A percentile compares a stretch with the other conserved stretches of the same genome.
phyloP scores from a whole-genome alignment of 2,329 filamentous ascomycete species.

The Xylariaceae sp. region DNA sequence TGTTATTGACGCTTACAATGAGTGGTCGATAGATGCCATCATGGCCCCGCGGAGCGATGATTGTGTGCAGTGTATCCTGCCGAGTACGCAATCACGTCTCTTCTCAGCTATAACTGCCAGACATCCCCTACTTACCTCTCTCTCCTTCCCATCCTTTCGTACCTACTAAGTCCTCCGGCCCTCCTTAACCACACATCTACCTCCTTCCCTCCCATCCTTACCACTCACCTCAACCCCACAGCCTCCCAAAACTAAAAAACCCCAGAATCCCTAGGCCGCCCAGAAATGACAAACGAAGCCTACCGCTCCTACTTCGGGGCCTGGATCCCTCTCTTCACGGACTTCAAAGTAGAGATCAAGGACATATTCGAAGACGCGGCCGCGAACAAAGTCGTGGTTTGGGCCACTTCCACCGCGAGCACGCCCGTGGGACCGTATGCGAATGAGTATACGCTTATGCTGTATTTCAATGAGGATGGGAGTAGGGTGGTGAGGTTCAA shows the following conservation, averaged over 20 bases:
- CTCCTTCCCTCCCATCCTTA: neutral
- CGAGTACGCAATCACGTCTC: constrained; percentile 5
- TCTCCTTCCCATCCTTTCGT: neutral
- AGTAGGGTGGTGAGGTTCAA: constrained; percentile 15
- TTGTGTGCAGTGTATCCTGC: constrained; percentile 9
- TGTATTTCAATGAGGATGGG: constrained; percentile 21
- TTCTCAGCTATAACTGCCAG: neutral
- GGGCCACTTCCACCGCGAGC: constrained; percentile 15
- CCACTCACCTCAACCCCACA: neutral
- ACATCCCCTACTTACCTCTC: neutral
- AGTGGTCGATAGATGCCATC: constrained; percentile 7
- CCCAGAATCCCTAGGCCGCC: constrained; percentile 12
- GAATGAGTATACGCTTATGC: constrained; percentile 22
- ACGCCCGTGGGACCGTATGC: constrained; percentile 19
- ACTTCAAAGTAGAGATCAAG: constrained; percentile 9
- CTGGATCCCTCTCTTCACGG: constrained; percentile 4
- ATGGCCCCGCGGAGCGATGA: constrained; percentile 12
- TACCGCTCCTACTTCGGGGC: constrained; percentile 6
- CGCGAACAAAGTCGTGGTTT: constrained; percentile 22
- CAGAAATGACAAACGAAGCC: constrained; percentile 9
- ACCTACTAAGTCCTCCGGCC: too few species aligned
- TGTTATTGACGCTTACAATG: constrained; percentile 14
- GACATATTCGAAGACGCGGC: constrained; percentile 18
- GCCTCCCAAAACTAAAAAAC: neutral
- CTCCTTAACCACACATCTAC: too few species aligned